Evolutionary conservation across 345 rosid genomes (phyloP).

Genomic region (Gossypium herbaceum): DNA sequence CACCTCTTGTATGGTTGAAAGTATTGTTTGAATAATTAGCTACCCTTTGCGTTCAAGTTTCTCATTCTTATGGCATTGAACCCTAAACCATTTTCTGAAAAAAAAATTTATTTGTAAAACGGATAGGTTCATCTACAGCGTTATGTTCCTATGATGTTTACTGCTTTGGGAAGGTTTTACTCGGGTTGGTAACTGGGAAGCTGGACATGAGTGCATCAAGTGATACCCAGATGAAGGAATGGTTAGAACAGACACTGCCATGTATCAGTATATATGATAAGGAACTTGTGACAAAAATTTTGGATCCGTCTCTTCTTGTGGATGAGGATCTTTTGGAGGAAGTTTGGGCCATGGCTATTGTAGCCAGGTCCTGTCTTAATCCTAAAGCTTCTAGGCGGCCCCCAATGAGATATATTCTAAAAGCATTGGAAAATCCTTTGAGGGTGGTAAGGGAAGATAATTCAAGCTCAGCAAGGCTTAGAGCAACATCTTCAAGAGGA

Average conservation of each 20-base stretch:
- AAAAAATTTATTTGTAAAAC: slow-evolving; percentile 11
- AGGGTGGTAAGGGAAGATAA: slow-evolving; percentile 86
- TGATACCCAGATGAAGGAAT: slow-evolving; percentile 56
- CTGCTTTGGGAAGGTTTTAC: slow-evolving; percentile 93
- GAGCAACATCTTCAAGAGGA: slow-evolving; percentile 81
- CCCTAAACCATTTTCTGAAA: slow-evolving; percentile 13
- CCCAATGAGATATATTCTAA: slow-evolving; percentile 84
- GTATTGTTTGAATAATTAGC: background rate
- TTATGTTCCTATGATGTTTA: slow-evolving; percentile 77
- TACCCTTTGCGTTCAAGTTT: background rate
- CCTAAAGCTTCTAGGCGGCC: slow-evolving; percentile 92
- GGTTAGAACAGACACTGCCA: slow-evolving; percentile 68
- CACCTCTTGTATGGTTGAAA: background rate
- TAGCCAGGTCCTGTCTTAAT: slow-evolving; percentile 89
- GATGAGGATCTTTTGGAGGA: slow-evolving; percentile 95
- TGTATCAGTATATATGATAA: slow-evolving; percentile 83
- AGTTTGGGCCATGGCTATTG: slow-evolving; percentile 99
- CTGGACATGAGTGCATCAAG: slow-evolving; percentile 66
- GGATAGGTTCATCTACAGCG: slow-evolving; percentile 54
- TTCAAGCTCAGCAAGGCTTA: slow-evolving; percentile 65
- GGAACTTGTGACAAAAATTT: slow-evolving; percentile 81
- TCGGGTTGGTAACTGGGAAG: slow-evolving; percentile 91
- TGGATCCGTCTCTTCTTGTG: slow-evolving; percentile 80
- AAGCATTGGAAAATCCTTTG: slow-evolving; percentile 87
- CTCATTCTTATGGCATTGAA: background rate